These are phyloP conservation scores for Calonectria naviculata DNA, from an alignment of 2,329 filamentous ascomycete species.

Conservation along the genomic window DNA sequence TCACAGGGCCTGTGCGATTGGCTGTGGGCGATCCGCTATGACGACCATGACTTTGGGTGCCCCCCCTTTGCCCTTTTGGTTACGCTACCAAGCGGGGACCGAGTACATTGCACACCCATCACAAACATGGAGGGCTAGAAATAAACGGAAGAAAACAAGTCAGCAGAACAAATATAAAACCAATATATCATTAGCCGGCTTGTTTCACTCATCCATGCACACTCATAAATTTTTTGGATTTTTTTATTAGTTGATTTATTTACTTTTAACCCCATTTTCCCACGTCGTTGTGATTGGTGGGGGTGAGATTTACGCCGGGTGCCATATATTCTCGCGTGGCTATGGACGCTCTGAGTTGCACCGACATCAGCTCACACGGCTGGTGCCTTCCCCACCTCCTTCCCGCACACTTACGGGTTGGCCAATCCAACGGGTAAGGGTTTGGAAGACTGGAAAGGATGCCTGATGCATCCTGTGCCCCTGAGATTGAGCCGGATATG, in stretches of 20 bases:
- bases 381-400: conserved; percentile 3
- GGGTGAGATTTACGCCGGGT: too few species aligned
- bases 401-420: neutral
- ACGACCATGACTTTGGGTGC: conserved; percentile 32
- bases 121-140: too few species aligned
- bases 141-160: too few species aligned
- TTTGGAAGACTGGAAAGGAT: neutral
- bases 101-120: too few species aligned
- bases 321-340: too few species aligned
- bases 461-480: neutral
- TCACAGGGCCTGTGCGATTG: conserved; percentile 28
- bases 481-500: neutral
- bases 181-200: too few species aligned
- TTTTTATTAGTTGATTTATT: too few species aligned
- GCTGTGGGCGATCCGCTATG: conserved; percentile 27
- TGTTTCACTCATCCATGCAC: too few species aligned
- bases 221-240: too few species aligned
- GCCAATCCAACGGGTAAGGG: neutral
- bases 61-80: neutral
- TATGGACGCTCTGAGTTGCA: neutral
- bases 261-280: too few species aligned
- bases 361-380: conserved; percentile 26
- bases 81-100: neutral
- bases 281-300: too few species aligned
- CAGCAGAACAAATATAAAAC: too few species aligned